Base-by-base conservation (phyloP, 1,284 basidiomycete genomes). In the Gyrodon tennesseensis region DNA sequence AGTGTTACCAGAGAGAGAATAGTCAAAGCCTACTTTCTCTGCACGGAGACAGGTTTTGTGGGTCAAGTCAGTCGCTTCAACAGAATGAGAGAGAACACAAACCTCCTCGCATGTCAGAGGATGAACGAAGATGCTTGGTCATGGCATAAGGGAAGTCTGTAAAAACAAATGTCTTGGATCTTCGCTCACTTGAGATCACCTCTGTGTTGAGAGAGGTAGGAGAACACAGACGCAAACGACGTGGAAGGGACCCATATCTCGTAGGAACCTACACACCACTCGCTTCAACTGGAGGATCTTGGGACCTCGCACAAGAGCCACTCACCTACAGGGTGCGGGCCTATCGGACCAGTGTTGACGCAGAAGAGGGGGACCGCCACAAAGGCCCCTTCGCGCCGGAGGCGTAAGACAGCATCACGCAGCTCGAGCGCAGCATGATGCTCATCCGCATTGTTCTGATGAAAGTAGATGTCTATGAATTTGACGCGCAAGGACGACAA, bases 241-340 rank as follows among this genome's bases (percentile, higher is more conserved):
- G 89, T 87, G 1, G 83, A 81, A 1, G 89, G 90, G 40, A 81
- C 84, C 89, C 89, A 91, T 31, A 91, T 87, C 70, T 91, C 90
- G 70, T 90, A 91, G 1, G 89, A 90, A 21, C 88, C 88, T 90
- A 55, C n/a, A 54, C 9, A 21, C 7, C 3, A 23, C 25, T 8
- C 3, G 8, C 5, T 48, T 69, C 4, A 34, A 16, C 16, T 31
- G 8, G 18, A 3, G 1, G 29, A 15, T 44, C 13, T 29, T 8
- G 3, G 21, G 18, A 58, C 44, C 12, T 1, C 12, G n/a, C 7
- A 40, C 18, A 11, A 25, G 27, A 39, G 23, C 34, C 3, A 72
- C 84, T 71, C 68, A 87, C 89, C 90, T 56, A 85, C 83, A n/a
- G 90, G 89, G 77, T 91, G 90, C 18, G 89, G 89, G 0, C 90